phyloP scores from a whole-genome alignment of 1,284 basidiomycete species.

The Rhodotorula glutinis region DNA sequence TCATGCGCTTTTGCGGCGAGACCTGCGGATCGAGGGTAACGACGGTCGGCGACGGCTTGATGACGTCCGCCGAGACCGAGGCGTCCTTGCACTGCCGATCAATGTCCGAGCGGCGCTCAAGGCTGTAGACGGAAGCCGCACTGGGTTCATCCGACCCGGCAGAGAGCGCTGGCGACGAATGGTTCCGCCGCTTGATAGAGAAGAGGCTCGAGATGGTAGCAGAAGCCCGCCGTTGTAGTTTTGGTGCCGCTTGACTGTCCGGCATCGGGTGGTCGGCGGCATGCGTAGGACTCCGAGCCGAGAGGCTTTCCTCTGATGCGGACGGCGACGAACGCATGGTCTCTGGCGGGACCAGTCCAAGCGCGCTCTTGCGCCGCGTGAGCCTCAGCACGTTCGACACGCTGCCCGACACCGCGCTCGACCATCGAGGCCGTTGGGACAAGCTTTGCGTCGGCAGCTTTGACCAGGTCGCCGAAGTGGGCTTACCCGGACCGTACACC shows the following conservation, averaged over 20 bases:
- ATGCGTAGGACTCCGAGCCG: conserved; percentile 2
- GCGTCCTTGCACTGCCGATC: not conserved
- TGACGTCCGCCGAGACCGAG: not conserved
- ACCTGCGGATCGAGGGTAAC: not conserved
- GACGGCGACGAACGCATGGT: conserved; percentile 4
- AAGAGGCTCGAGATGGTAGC: conserved; percentile 19
- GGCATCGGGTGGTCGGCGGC: not conserved
- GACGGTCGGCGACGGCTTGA: too few species aligned
- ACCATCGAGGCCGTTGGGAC: not conserved
- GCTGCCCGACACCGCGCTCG: conserved; percentile 13
- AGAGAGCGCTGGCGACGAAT: conserved; percentile 10
- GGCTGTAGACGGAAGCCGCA: too few species aligned
- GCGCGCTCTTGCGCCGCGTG: conserved; percentile 25
- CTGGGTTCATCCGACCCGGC: not conserved
- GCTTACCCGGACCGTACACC: not conserved
- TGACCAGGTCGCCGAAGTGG: not conserved
- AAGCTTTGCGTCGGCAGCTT: not conserved
- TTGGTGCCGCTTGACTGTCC: not conserved
- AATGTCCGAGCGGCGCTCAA: not conserved
- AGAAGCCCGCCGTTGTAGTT: conserved; percentile 21
- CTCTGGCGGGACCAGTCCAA: conserved; percentile 23
- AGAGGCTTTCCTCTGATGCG: conserved; percentile 2
- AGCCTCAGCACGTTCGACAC: conserved; percentile 26
- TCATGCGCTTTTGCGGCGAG: not conserved
- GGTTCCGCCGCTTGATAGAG: conserved; percentile 13